phyloP scores from a whole-genome alignment of 1,284 basidiomycete species.

The Cutaneotrichosporon cavernicola region DNA sequence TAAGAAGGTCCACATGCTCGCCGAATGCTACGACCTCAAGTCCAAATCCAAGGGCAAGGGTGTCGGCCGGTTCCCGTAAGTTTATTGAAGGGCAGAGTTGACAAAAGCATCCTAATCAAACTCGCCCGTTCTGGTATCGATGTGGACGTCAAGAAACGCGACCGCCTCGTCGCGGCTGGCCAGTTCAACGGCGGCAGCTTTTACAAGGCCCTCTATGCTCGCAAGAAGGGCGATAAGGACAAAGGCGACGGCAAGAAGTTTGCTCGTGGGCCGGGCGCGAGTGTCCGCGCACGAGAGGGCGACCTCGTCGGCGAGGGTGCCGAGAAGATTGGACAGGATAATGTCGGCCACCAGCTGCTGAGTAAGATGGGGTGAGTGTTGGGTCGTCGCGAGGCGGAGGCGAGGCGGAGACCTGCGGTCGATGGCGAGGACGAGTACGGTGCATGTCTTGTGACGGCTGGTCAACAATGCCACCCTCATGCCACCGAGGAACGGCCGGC shows the following conservation, averaged over 20 bases:
- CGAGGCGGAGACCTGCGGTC: no score
- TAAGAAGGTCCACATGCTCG: slow-evolving; percentile 73
- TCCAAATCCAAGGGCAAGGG: slow-evolving; percentile 72
- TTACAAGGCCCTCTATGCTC: slow-evolving; percentile 47
- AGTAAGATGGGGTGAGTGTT: slow-evolving; percentile 50
- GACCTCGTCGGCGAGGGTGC: slow-evolving; percentile 51
- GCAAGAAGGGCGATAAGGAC: slow-evolving; percentile 3
- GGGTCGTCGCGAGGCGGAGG: background rate
- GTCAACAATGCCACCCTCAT: no score
- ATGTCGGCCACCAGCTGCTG: slow-evolving; percentile 52
- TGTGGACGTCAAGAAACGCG: slow-evolving; percentile 60
- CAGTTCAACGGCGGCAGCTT: slow-evolving; percentile 37
- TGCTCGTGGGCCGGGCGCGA: slow-evolving; percentile 24
- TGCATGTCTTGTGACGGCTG: no score
- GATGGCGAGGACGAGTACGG: no score
- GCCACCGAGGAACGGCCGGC: no score
- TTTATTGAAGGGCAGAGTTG: slow-evolving; percentile 13
- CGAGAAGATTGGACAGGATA: slow-evolving; percentile 49
- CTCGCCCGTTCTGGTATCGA: slow-evolving; percentile 60
- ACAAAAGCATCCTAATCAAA: slow-evolving; percentile 65
- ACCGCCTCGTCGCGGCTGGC: slow-evolving; percentile 55
- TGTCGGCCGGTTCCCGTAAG: slow-evolving; percentile 56
- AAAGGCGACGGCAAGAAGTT: background rate
- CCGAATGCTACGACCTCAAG: slow-evolving; percentile 69
- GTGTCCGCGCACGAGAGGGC: slow-evolving; percentile 46